Conservation (phyloP, 495 filamentous ascomycete species). For the Parachaetomium inaequale region DNA sequence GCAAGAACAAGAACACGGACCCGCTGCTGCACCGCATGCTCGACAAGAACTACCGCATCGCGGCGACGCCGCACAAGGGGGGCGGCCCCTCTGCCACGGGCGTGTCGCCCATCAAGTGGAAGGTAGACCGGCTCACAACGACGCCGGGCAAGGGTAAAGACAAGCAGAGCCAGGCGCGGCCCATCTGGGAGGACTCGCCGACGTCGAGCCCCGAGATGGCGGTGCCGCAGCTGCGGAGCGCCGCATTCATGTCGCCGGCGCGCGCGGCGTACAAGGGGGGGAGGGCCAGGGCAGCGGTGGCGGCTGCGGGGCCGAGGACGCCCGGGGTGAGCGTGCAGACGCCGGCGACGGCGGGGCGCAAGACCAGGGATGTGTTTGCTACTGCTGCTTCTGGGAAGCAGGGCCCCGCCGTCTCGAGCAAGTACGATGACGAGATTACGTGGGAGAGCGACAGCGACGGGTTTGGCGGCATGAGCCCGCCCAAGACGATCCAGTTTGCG, state of each 20-base stretch:
- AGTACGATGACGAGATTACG: conserved; percentile 47
- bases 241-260: conserved; percentile 78
- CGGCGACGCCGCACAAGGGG: conserved; percentile 75
- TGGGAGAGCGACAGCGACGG: conserved; percentile 65
- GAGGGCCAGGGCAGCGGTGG: conserved; percentile 17
- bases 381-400: conserved; percentile 5
- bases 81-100: conserved; percentile 19
- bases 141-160: conserved; percentile 29
- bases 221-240: conserved; percentile 74
- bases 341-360: conserved; percentile 48
- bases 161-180: conserved; percentile 31
- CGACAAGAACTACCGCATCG: conserved; percentile 89
- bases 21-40: conserved; percentile 80
- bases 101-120: conserved; percentile 38
- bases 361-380: conserved; percentile 43
- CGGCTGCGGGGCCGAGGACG: conserved; percentile 46
- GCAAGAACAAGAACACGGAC: conserved; percentile 48
- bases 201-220: conserved; percentile 75
- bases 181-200: conserved; percentile 55
- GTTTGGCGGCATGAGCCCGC: conserved; percentile 74
- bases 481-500: conserved; percentile 96
- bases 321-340: conserved; percentile 81
- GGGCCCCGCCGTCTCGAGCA: conserved; percentile 31
- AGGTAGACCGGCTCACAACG: conserved; percentile 28
- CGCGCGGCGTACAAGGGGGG: conserved; percentile 27